These are phyloP conservation scores for Periconia macrospinosa DNA, from an alignment of 2,329 filamentous ascomycete genomes.

Conservation along the genomic window DNA sequence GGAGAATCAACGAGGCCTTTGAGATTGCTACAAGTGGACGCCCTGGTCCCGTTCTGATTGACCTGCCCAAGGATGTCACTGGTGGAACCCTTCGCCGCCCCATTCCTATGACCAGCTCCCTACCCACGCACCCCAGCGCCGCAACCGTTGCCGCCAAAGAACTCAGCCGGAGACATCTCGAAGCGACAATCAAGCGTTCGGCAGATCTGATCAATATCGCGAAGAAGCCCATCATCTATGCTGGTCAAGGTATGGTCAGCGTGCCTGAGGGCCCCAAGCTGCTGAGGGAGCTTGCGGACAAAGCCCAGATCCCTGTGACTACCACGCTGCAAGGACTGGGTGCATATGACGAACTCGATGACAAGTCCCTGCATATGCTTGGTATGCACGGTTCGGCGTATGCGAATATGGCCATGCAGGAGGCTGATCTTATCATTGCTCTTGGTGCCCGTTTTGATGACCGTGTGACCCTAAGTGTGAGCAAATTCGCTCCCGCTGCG, in stretches of 20 bases:
- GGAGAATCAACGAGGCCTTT: conserved; percentile 95
- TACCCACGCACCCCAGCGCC: conserved; percentile 81
- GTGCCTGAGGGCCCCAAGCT: conserved; percentile 76
- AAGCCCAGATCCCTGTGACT: conserved; percentile 88
- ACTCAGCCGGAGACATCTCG: conserved; percentile 70
- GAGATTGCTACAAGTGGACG: conserved; percentile 95
- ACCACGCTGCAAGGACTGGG: conserved; percentile 94
- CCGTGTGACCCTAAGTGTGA: conserved; percentile 79
- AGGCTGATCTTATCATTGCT: conserved; percentile 93
- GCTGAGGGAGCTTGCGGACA: conserved; percentile 85
- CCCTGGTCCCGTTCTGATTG: conserved; percentile 91
- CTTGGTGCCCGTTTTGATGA: conserved; percentile 95
- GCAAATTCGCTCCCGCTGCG: conserved; percentile 87
- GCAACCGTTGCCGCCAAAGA: conserved; percentile 81
- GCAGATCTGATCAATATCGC: conserved; percentile 82
- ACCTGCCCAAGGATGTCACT: conserved; percentile 95
- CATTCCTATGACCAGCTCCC: conserved; percentile 74
- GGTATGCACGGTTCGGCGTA: conserved; percentile 98
- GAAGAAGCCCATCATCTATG: conserved; percentile 94
- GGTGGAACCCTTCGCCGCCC: conserved; percentile 79
- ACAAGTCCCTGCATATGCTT: conserved; percentile 96
- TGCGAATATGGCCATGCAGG: conserved; percentile 97
- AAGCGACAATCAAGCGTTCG: conserved; percentile 73
- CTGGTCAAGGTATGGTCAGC: conserved; percentile 85
- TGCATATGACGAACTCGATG: conserved; percentile 87